Base-by-base conservation (phyloP, 306 rosid species). In the Rubus parviflorus region DNA sequence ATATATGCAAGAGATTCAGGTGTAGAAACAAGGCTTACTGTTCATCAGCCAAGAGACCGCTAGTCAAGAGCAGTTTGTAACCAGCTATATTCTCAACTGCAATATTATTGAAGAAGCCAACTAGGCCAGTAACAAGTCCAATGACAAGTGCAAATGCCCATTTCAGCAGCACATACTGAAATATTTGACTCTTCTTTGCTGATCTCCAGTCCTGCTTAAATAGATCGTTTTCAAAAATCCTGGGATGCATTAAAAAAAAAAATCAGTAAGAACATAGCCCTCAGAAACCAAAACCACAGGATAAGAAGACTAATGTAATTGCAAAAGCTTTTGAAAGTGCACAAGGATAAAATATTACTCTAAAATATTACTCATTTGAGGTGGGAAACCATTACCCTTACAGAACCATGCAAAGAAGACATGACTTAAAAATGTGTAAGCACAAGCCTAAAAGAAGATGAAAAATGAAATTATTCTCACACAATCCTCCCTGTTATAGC, bases 71-170 rank as follows among this genome's bases (percentile, higher is more conserved):
- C 65, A 93, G 89, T 83, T 90, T 93, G 85, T 73, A 79, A 62
- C 97, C 97, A 46, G 98, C 89, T 62, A 93, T 84, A 68, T 93
- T 93, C 91, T 93, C 98, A 20, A 90, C 97, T 30, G 88, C 90
- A 80, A 90, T 78, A 81, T 82, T 93, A 75, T 88, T 93, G 81
- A 88, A 88, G 79, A 86, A 81, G 74, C 90, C 98, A 77, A 91
- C 86, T 14, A 93, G 81, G 16, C 97, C 97, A 6, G 98, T 93
- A 15, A 71, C 41, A 35, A 90, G 86, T 60, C 98, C 98, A 19
- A 93, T 85, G 37, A 88, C 79, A 76, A 93, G 97, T 10, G 91
- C 92, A 7, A 93, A 80, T 4, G 86, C 75, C 98, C 98, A 93
- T 76, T 90, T 93, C 6, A 88, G 87, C 76, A 83, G 65, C 40